phyloP scores from a whole-genome alignment of 768 basidiomycete species.

The Tricholomella constricta region DNA sequence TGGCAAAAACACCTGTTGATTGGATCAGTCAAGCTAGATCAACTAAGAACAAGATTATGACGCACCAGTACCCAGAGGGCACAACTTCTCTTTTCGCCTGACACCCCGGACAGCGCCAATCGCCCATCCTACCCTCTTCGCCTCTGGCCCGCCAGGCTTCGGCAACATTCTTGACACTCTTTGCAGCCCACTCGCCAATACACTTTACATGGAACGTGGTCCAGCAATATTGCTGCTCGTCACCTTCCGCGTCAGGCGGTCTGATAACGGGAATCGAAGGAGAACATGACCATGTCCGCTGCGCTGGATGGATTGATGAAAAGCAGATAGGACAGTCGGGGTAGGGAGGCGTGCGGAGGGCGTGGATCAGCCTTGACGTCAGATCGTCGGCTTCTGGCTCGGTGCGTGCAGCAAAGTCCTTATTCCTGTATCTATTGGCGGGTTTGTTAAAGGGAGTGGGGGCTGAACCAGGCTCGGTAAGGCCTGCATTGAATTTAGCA shows the following conservation, averaged over 20 bases:
- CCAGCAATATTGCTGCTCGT: constrained; percentile 74
- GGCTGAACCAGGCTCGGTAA: constrained; percentile 17
- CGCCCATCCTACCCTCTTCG: constrained; percentile 59
- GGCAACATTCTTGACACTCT: constrained; percentile 71
- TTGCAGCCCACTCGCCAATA: constrained; percentile 84
- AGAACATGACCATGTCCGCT: constrained; percentile 88
- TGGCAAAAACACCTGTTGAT: constrained; percentile 82
- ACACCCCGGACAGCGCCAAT: constrained; percentile 96
- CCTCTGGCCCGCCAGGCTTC: constrained; percentile 77
- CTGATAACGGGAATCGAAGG: constrained; percentile 52
- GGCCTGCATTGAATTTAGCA: constrained; percentile 35
- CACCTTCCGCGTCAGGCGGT: constrained; percentile 28
- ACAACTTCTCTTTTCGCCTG: constrained; percentile 73
- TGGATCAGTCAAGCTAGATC: constrained; percentile 13
- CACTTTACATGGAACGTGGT: constrained; percentile 91
- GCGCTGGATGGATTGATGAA: constrained; percentile 70
- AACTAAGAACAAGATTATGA: constrained; percentile 6
- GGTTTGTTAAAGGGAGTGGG: constrained; percentile 4
- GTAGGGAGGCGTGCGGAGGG: constrained; percentile 69
- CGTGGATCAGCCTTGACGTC: constrained; percentile 69
- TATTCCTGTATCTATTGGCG: neutral
- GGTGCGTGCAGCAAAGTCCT: constrained; percentile 8
- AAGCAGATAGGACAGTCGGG: constrained; percentile 88
- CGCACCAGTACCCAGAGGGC: constrained; percentile 68
- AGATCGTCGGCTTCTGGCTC: constrained; percentile 61